These are phyloP conservation scores for Yarrowia hollandica DNA, from an alignment of 805 yeast genomes.

Conservation along the genomic window DNA sequence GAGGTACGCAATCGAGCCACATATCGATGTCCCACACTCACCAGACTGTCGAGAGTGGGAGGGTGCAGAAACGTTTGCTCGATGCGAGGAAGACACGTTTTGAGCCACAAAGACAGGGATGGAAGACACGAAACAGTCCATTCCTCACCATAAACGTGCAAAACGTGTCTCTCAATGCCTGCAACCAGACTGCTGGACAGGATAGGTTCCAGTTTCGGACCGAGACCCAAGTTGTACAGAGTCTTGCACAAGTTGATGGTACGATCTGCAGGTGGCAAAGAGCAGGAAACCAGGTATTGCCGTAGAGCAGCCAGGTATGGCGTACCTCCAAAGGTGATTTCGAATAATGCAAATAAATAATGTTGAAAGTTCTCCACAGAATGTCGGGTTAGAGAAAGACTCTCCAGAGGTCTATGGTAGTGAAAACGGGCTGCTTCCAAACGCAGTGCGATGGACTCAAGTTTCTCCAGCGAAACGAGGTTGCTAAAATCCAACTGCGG, in stretches of 20 bases:
- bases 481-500: slow-evolving; percentile 25
- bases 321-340: slow-evolving; percentile 1
- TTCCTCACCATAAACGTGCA: not conserved
- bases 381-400: slow-evolving; percentile 10
- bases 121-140: slow-evolving; percentile 15
- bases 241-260: slow-evolving; percentile 24
- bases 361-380: slow-evolving; percentile 16
- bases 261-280: slow-evolving; percentile 11
- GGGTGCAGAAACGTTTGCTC: slow-evolving; percentile 24
- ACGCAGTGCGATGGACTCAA: not conserved
- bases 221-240: slow-evolving; percentile 4
- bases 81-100: not conserved
- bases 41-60: slow-evolving; percentile 2
- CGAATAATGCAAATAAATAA: slow-evolving; percentile 28
- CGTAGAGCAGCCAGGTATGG: not conserved
- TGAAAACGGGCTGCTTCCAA: slow-evolving; percentile 23
- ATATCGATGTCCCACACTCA: not conserved
- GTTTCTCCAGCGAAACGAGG: not conserved
- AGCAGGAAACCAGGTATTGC: not conserved
- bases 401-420: slow-evolving; percentile 12
- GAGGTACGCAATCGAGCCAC: slow-evolving; percentile 46
- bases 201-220: not conserved
- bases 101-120: not conserved
- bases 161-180: not conserved
- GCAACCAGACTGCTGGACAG: not conserved